Conservation (phyloP, 257 asterid species). For the Solanum lycopersicoides region DNA sequence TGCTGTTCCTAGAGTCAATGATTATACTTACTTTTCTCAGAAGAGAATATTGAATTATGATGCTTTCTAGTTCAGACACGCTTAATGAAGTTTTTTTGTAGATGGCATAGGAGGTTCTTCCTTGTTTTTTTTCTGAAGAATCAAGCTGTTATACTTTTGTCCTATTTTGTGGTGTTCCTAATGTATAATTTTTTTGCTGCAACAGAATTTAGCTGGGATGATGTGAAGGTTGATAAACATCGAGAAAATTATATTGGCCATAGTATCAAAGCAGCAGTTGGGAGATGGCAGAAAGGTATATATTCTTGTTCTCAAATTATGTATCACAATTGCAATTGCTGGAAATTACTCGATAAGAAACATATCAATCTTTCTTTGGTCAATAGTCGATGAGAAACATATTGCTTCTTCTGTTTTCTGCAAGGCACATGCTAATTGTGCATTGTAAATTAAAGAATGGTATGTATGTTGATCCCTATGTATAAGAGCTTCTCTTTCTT, state of each 20-base stretch:
- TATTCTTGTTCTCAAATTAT: neutral
- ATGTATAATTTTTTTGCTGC: neutral
- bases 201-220: slow-evolving; percentile 98
- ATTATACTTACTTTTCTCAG: no score
- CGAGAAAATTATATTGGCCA: slow-evolving; percentile 93
- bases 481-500: neutral
- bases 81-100: neutral
- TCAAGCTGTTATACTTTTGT: neutral
- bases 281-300: slow-evolving; percentile 99
- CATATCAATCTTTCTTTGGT: neutral
- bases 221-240: slow-evolving; percentile 91
- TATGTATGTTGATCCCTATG: neutral
- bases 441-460: neutral
- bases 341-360: neutral
- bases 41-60: neutral
- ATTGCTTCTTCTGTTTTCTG: neutral
- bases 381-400: neutral
- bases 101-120: neutral
- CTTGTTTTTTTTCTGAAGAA: neutral
- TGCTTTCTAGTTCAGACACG: neutral
- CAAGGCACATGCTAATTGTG: neutral
- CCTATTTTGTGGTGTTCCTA: neutral
- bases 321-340: neutral
- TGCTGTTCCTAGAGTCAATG: no score
- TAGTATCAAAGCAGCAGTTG: slow-evolving; percentile 94